phyloP scores from a whole-genome alignment of 2,329 filamentous ascomycete species.

The Fusarium secorum region DNA sequence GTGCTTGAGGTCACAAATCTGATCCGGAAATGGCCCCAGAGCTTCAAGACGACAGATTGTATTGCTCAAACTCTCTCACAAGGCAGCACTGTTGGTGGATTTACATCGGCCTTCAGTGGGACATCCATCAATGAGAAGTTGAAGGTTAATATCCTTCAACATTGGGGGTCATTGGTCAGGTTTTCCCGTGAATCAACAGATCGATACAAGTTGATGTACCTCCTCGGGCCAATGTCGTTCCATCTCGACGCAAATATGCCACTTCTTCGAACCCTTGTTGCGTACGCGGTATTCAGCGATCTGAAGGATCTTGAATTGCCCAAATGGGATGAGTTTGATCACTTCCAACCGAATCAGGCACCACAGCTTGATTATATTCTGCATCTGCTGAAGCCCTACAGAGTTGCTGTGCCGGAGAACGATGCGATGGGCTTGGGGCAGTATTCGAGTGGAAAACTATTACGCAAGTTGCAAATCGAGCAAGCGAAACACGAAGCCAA shows the following conservation, averaged over 20 bases:
- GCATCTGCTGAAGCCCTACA: slow-evolving; percentile 33
- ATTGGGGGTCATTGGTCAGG: slow-evolving; percentile 32
- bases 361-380: slow-evolving; percentile 31
- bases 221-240: slow-evolving; percentile 37
- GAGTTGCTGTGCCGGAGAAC: slow-evolving; percentile 4
- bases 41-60: slow-evolving; percentile 23
- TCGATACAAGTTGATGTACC: slow-evolving; percentile 35
- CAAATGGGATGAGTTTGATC: slow-evolving; percentile 30
- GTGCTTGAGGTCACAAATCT: slow-evolving; percentile 32
- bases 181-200: slow-evolving; percentile 9
- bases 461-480: slow-evolving; percentile 31
- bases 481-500: slow-evolving; percentile 27
- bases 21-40: slow-evolving; percentile 29
- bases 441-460: slow-evolving; percentile 36
- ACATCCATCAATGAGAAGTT: slow-evolving; percentile 32
- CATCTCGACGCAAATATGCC: slow-evolving; percentile 28
- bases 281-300: slow-evolving; percentile 33
- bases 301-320: slow-evolving; percentile 24
- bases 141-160: slow-evolving; percentile 27
- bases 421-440: slow-evolving; percentile 15
- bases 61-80: slow-evolving; percentile 29
- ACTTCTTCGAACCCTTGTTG: slow-evolving; percentile 33
- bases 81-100: slow-evolving; percentile 28
- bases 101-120: slow-evolving; percentile 17
- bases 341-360: slow-evolving; percentile 35